Percentiles rank a stretch among this genome's conserved stretches.
Conservation (phyloP, 2,329 filamentous ascomycete species). For the Macrophomina tecta region DNA sequence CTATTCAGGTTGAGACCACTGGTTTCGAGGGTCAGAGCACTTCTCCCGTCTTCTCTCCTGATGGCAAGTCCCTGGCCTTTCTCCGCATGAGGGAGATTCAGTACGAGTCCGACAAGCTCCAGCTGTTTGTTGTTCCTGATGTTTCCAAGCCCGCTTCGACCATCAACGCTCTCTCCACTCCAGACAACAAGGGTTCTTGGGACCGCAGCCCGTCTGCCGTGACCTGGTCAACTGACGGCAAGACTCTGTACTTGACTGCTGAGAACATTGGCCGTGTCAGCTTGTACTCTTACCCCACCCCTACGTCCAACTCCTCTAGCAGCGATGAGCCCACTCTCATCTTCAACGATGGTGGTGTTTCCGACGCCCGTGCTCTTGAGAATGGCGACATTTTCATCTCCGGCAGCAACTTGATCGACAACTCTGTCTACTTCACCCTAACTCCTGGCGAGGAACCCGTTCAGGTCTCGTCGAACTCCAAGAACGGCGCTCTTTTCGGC, state of each 20-base stretch:
- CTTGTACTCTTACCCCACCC: slow-evolving; percentile 58
- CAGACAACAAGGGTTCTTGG: slow-evolving; percentile 67
- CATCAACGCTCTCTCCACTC: slow-evolving; percentile 66
- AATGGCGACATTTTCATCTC: slow-evolving; percentile 66
- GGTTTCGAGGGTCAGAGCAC: slow-evolving; percentile 68
- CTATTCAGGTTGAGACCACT: slow-evolving; percentile 62
- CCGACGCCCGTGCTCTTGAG: slow-evolving; percentile 59
- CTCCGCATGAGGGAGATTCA: slow-evolving; percentile 76
- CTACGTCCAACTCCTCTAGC: not conserved
- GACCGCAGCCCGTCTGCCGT: slow-evolving; percentile 60
- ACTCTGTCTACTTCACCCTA: slow-evolving; percentile 64
- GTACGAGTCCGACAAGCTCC: slow-evolving; percentile 82
- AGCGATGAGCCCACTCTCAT: slow-evolving; percentile 17
- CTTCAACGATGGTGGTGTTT: slow-evolving; percentile 27
- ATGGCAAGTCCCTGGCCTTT: slow-evolving; percentile 75
- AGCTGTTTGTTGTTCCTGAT: slow-evolving; percentile 69
- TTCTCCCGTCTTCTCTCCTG: slow-evolving; percentile 74
- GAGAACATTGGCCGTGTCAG: slow-evolving; percentile 74
- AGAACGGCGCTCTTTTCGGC: slow-evolving; percentile 70
- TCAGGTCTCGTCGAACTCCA: slow-evolving; percentile 67
- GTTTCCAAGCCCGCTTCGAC: slow-evolving; percentile 63
- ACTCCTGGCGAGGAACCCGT: slow-evolving; percentile 35
- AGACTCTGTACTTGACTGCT: slow-evolving; percentile 73
- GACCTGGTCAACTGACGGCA: slow-evolving; percentile 60
- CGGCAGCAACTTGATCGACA: slow-evolving; percentile 73